Evolutionary conservation across 208 protist species (phyloP), one percentile per base, ranked within the genome.

Genomic region (Trypanosoma scelopori): DNA sequence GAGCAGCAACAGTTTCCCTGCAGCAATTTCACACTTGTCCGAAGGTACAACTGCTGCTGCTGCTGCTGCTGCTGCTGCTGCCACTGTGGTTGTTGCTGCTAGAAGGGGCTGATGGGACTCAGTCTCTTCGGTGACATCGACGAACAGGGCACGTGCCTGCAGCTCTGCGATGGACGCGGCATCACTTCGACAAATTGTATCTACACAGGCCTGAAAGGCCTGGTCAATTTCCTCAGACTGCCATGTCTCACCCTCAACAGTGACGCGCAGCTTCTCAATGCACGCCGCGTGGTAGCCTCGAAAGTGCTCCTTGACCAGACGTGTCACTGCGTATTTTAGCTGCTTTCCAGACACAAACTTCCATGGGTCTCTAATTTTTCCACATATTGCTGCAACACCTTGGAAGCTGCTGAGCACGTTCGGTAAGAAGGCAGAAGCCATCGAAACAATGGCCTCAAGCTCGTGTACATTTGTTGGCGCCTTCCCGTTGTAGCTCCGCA

Each of bases 161-260:
- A 74, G 32, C 35, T 37, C 55, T 18, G 52, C 46, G 23, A 89
- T 50, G 15, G 76, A 71, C 0, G 43, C 43, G n/a, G 55, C 50
- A 61, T 81, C 76, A n/a, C 70, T 56, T n/a, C 69, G 63, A 60
- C 81, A 92, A 69, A 95, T 63, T 11, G 61, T 53, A 69, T 86
- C 82, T 32, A 92, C 70, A 68, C 82, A 75, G 25, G 64, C 50
- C 67, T 95, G 89, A 60, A 91, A 89, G 5, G 74, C 37, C 5
- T 57, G 48, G 52, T 85, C 78, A 43, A 92, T 69, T 16, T 81
- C 79, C 28, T 83, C 78, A 12, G 82, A 69, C 20, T 58, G 37
- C 89, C 89, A 95, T 42, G 71, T 82, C 67, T 95, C 89, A 13
- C 60, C 76, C 50, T 90, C 84, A 43, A 87, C 57, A 37, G 90